Base-by-base conservation (phyloP, 2,329 filamentous ascomycete species). In the Penicillium sp. region DNA sequence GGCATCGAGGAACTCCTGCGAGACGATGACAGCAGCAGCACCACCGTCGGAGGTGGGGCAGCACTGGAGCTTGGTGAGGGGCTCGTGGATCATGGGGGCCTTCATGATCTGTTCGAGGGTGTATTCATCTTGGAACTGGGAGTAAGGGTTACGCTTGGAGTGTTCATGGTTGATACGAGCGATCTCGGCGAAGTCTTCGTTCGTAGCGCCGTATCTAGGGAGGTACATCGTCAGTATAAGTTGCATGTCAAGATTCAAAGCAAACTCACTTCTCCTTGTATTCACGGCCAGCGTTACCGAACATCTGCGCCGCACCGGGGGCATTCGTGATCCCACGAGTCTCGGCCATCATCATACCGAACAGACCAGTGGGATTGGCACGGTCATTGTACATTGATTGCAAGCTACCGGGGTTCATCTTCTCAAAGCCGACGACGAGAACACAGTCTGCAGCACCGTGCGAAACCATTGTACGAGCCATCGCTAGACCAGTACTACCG, bases 61-160 rank as follows among this genome's bases (percentile, higher is more conserved):
- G 85, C 94, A 98, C 81, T 98, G 95, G n/a, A 98, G 88, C 80
- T 97, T 98, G 60, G 95, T 98, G 58, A 98, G 84, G 16, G 94
- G 94, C 66, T 87, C 87, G 79, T 92, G 88, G 77, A 98, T 91
- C 84, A 87, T 90, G 61, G 91, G 83, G 0, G 91, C 81, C 40
- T 89, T 82, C 73, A 92, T 78, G 75, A 98, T 84, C 78, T 98
- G 89, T 35, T 97, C 91, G 43, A 89, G 86, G 0, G 90, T 91
- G 82, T 98, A 98, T 75, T 94, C 91, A 72, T 96, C 87, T 72
- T 89, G 90, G 84, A 99, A 98, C 79, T 98, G 94, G n/a, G 92
- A 94, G 83, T 99, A 99, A 10, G 94, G 94, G 83, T 98, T 98
- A 68, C 89, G 87, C 76, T 89, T 89, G 25, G 89, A 93, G 84